A percentile compares a stretch with the other conserved stretches of the same genome.
Evolutionary conservation across 495 filamentous ascomycete species (phyloP).

Genomic region (Penicillium malachiteum): DNA sequence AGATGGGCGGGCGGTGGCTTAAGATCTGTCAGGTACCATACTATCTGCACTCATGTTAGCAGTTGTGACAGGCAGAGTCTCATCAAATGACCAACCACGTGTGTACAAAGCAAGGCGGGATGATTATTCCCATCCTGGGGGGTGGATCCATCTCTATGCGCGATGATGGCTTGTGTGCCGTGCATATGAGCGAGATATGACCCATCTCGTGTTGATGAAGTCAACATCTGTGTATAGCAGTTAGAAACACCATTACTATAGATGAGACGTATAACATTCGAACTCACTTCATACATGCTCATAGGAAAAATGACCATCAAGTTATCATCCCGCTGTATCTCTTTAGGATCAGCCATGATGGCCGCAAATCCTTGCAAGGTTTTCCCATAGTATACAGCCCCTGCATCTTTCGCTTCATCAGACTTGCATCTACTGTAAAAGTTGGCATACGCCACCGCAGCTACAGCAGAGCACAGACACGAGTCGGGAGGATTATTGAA

Average conservation of each 20-base stretch:
- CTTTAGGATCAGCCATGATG: slow-evolving; percentile 4
- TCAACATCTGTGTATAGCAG: slow-evolving; percentile 5
- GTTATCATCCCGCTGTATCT: slow-evolving; percentile 8
- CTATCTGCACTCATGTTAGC: neutral
- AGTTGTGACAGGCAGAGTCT: neutral
- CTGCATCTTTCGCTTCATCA: slow-evolving; percentile 7
- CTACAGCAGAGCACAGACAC: slow-evolving; percentile 6
- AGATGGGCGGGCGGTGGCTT: slow-evolving; percentile 1
- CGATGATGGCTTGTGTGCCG: slow-evolving; percentile 14
- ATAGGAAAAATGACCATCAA: slow-evolving; percentile 16
- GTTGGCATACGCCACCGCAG: slow-evolving; percentile 12
- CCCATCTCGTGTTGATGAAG: slow-evolving; percentile 11
- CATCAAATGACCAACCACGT: slow-evolving; percentile 5
- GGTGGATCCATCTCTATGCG: slow-evolving; percentile 2
- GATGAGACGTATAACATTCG: neutral
- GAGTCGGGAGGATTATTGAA: slow-evolving; percentile 2
- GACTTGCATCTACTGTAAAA: slow-evolving; percentile 10
- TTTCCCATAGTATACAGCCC: slow-evolving; percentile 7
- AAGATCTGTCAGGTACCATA: slow-evolving; percentile 7
- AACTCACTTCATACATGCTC: slow-evolving; percentile 15
- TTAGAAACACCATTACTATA: neutral
- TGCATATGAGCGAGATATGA: slow-evolving; percentile 15
- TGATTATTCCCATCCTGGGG: slow-evolving; percentile 6
- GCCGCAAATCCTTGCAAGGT: slow-evolving; percentile 9
- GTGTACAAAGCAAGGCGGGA: slow-evolving; percentile 9